These are phyloP conservation scores for Sphaerostilbella broomeana DNA, from an alignment of 2,329 filamentous ascomycete genomes.

Conservation along the genomic window DNA sequence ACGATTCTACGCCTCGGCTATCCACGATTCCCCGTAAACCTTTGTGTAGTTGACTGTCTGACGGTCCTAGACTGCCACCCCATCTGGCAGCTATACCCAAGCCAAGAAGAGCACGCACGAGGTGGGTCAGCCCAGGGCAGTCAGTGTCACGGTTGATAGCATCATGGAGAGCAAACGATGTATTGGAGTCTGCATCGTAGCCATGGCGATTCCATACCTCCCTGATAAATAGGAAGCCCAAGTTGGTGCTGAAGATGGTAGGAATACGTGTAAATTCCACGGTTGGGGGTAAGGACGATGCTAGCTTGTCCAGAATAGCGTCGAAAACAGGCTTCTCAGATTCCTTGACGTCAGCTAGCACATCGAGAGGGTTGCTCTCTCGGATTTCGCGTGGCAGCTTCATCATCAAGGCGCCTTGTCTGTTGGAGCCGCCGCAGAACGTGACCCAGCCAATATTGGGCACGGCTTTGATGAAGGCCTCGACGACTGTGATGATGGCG, in stretches of 20 bases:
- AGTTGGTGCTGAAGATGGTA: slow-evolving; percentile 36
- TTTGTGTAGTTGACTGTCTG: slow-evolving; percentile 38
- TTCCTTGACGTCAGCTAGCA: slow-evolving; percentile 23
- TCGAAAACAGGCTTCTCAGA: slow-evolving; percentile 27
- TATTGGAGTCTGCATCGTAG: slow-evolving; percentile 45
- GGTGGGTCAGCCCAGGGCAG: slow-evolving; percentile 67
- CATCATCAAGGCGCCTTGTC: slow-evolving; percentile 76
- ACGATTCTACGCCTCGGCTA: slow-evolving; percentile 30
- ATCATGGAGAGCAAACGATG: slow-evolving; percentile 64
- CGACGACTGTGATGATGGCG: slow-evolving; percentile 74
- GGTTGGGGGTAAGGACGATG: slow-evolving; percentile 36
- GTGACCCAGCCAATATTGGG: slow-evolving; percentile 66
- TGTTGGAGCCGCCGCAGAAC: slow-evolving; percentile 82
- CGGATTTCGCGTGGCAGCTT: slow-evolving; percentile 54
- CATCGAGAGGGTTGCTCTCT: slow-evolving; percentile 56
- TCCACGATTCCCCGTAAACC: slow-evolving; percentile 38
- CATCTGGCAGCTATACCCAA: slow-evolving; percentile 68
- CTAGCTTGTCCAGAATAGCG: slow-evolving; percentile 32
- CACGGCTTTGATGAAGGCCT: slow-evolving; percentile 62
- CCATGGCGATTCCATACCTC: slow-evolving; percentile 48
- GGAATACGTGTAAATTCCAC: slow-evolving; percentile 30
- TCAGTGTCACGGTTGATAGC: slow-evolving; percentile 63
- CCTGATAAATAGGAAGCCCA: slow-evolving; percentile 39
- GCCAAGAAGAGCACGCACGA: slow-evolving; percentile 62
- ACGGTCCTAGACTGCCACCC: slow-evolving; percentile 52